These are phyloP conservation scores for Kodamaea derodonti DNA, from an alignment of 1,139 yeast species.

Conservation along the genomic window DNA sequence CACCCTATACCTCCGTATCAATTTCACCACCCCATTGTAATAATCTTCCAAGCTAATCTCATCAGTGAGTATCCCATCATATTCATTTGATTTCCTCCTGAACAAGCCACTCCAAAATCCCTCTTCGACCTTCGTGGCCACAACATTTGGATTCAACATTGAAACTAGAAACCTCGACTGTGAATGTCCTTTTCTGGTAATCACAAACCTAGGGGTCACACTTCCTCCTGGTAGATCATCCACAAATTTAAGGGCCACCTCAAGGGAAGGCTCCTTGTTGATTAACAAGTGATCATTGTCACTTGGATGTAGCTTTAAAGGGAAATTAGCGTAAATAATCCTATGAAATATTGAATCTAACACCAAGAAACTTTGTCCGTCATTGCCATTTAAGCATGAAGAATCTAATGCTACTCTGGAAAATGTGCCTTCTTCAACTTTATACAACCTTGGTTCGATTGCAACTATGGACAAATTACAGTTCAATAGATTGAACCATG, in stretches of 20 bases:
- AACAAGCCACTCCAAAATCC: slow-evolving; percentile 4
- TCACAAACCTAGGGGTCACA: slow-evolving; percentile 17
- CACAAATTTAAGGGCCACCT: slow-evolving; percentile 15
- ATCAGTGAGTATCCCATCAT: slow-evolving; percentile 8
- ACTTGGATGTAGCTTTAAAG: slow-evolving; percentile 31
- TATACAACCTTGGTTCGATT: slow-evolving; percentile 28
- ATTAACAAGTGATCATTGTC: slow-evolving; percentile 23
- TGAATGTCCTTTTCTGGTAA: slow-evolving; percentile 33
- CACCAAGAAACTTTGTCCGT: slow-evolving; percentile 18
- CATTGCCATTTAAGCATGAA: slow-evolving; percentile 11
- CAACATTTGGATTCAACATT: slow-evolving; percentile 22
- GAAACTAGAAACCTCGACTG: slow-evolving; percentile 31
- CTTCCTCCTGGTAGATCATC: slow-evolving; percentile 3
- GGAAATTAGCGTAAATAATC: slow-evolving; percentile 19
- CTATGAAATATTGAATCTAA: slow-evolving; percentile 30
- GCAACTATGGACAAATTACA: slow-evolving; percentile 17
- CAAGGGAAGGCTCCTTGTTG: slow-evolving; percentile 10
- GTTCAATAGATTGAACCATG: slow-evolving; percentile 23
- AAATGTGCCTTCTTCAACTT: slow-evolving; percentile 7
- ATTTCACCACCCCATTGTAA: slow-evolving; percentile 13
- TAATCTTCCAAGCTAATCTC: slow-evolving; percentile 16
- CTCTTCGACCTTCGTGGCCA: slow-evolving; percentile 1
- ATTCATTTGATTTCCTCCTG: slow-evolving; percentile 2
- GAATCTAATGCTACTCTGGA: slow-evolving; percentile 19
- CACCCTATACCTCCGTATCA: slow-evolving; percentile 7